Base-by-base conservation (phyloP, 345 rosid species). In the Eucalyptus erythrocorys region DNA sequence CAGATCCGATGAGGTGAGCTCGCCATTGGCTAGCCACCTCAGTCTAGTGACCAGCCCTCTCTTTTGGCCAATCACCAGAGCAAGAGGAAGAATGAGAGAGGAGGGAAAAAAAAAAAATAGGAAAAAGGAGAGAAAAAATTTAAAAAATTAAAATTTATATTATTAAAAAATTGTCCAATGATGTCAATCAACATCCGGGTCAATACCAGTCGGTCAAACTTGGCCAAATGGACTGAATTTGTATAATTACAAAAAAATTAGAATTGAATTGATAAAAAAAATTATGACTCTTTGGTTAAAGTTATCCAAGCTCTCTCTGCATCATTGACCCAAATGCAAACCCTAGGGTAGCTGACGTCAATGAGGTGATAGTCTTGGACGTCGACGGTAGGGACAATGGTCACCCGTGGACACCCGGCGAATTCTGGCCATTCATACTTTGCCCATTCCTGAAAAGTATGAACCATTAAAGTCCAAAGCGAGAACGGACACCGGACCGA, bases 11-110 rank as follows among this genome's bases (percentile, higher is more conserved):
- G 1, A 50, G 24, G 22, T 4, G 0, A 51, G 55, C 55, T 51
- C 0, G 2, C 24, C 55, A 51, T 2, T 51, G 2, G 55, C 0
- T 7, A 1, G 55, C 2, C 8, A 1, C 0, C 22, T 50, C 1
- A 17, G 2, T 50, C 55, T 1, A 0, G 1, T 50, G 55, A 51
- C 4, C 1, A 0, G 24, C 9, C 4, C 55, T 51, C 55, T 51
- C 24, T 24, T 51, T 1, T 51, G 1, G 55, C 55, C 3, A 51
- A 1, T 51, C 22, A 7, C 1, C 2, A 0, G 1, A 51, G 22
- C 8, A 17, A 51, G 55, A 51, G 55, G 24, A 51, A 51, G 9
- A 51, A 17, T 51, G 24, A 51, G 55, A 50, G 53, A 50, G 1
- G 55, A 50, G 8, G 3, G 0, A 17, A 51, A 51, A 50, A 16